Evolutionary conservation across 257 asterid genomes (phyloP), one percentile per base, ranked within the genome.

Genomic region (Cynanchum wilfordii): DNA sequence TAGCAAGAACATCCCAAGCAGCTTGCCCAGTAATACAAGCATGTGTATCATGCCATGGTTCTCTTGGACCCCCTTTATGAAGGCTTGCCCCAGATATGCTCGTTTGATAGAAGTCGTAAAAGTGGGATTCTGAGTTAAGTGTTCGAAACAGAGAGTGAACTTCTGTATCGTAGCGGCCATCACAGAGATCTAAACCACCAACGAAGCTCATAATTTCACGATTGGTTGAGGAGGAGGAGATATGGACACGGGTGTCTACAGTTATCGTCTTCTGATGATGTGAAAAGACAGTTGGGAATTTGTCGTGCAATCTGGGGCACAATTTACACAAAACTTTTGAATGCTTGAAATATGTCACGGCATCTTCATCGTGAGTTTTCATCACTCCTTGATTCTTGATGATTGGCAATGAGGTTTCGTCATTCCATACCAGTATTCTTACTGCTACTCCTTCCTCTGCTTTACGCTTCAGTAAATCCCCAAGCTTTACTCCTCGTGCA

Each of bases 11-110:
- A 64, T 93, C 98, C 84, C 79, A 69, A 3, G 93, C 97, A 29
- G 92, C 95, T 51, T 84, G 88, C 67, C 97, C 98, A 0, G 77
- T 81, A 15, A 93, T 84, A 55, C 95, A 70, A 64, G 97, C 95
- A 59, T 93, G 97, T 1, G 91, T 83, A 69, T 93, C 98, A 20
- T 93, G 98, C 98, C 98, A 90, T 13, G 97, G 98, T 81, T 90
- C 95, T 70, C 98, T 73, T 3, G 98, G 98, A 47, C 98, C 98
- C 2, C 98, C 98, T 75, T 89, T 90, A 73, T 87, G 96, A 16
- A 93, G 88, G 74, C 81, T 87, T 6, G 96, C 97, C 24, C 96
- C 95, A 0, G 88, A 78, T 51, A 93, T 76, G 83, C 97, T 86
- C 2, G 97, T 93, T 66, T 93, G 98, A 77, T 90, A 93, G 40